Conservation (phyloP, 2,329 filamentous ascomycete species). For the Microthyrium microscopicum region DNA sequence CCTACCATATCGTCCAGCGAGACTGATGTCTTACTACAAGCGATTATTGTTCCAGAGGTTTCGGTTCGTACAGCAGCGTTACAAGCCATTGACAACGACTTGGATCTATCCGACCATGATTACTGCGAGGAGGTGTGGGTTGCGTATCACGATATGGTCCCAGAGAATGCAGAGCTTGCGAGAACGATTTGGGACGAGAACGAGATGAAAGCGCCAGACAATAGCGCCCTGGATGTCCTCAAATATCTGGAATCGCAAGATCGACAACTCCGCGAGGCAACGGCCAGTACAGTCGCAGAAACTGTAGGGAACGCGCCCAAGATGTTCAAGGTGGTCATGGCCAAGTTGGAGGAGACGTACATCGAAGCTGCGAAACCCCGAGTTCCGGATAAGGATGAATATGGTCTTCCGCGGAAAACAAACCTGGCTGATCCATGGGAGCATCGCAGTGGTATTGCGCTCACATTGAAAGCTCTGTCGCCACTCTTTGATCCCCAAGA, state of each 20-base stretch:
- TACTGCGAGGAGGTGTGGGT: slow-evolving; percentile 90
- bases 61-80: slow-evolving; percentile 71
- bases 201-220: slow-evolving; percentile 50
- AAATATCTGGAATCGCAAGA: slow-evolving; percentile 70
- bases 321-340: slow-evolving; percentile 45
- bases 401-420: slow-evolving; percentile 83
- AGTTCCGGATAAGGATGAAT: slow-evolving; percentile 73
- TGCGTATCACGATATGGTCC: slow-evolving; percentile 75
- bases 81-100: slow-evolving; percentile 77
- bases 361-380: slow-evolving; percentile 64
- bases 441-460: slow-evolving; percentile 70
- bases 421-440: slow-evolving; percentile 86
- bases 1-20: slow-evolving; percentile 62
- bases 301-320: slow-evolving; percentile 45
- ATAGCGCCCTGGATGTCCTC: slow-evolving; percentile 51
- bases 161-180: slow-evolving; percentile 72
- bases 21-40: slow-evolving; percentile 58
- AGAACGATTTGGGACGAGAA: slow-evolving; percentile 92
- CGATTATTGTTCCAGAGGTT: slow-evolving; percentile 60
- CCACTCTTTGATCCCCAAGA: slow-evolving; percentile 49
- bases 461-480: slow-evolving; percentile 72
- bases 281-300: slow-evolving; percentile 66
- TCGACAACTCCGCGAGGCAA: slow-evolving; percentile 64
- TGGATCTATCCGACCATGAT: slow-evolving; percentile 74
- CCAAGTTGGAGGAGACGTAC: slow-evolving; percentile 54